Percentiles rank a stretch among this genome's conserved stretches.
phyloP scores from a whole-genome alignment of 2,329 filamentous ascomycete species.

The Colletotrichum musicola region DNA sequence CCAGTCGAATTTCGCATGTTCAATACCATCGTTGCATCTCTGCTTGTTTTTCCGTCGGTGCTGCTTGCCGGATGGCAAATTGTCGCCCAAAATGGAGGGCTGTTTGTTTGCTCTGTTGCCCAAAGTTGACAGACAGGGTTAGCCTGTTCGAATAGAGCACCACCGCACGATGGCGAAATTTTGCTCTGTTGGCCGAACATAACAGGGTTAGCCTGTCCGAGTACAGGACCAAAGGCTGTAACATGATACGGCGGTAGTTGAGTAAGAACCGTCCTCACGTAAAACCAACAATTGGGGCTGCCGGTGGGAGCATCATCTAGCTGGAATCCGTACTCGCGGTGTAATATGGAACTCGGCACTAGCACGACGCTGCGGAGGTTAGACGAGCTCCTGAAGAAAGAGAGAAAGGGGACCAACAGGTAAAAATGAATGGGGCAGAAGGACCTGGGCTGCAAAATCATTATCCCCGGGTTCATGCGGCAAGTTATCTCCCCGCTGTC shows the following conservation, averaged over 20 bases:
- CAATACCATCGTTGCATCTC: conserved; percentile 20
- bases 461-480: conserved; percentile 15
- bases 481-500: not conserved
- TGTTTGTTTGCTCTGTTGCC: too few species aligned
- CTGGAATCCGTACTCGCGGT: conserved; percentile 1
- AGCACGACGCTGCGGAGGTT: not conserved
- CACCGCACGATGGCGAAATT: too few species aligned
- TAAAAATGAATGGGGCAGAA: conserved; percentile 13
- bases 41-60: conserved; percentile 5
- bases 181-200: too few species aligned
- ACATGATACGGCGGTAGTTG: too few species aligned
- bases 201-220: too few species aligned
- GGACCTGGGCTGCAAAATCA: not conserved
- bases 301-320: not conserved
- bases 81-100: too few species aligned
- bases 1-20: conserved; percentile 23
- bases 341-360: conserved; percentile 35
- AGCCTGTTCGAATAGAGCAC: too few species aligned
- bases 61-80: not conserved
- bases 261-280: too few species aligned
- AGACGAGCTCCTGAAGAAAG: not conserved
- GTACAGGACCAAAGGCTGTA: too few species aligned
- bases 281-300: too few species aligned
- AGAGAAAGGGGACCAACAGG: not conserved
- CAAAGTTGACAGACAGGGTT: too few species aligned